phyloP scores from a whole-genome alignment of 257 asterid genomes.

The Ehretia macrophylla region DNA sequence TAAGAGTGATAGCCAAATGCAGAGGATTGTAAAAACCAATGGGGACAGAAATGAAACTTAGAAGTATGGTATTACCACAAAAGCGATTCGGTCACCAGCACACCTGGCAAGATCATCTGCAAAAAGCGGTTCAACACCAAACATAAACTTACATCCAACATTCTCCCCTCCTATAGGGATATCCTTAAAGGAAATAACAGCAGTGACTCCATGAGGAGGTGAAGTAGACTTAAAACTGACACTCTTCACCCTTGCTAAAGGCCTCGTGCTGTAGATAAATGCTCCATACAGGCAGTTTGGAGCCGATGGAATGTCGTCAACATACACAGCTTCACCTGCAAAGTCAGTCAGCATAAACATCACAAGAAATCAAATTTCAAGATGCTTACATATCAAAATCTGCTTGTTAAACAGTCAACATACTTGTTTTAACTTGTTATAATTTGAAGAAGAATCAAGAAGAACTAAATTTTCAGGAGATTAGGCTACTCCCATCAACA shows the following conservation, averaged over 20 bases:
- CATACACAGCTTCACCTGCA: constrained; percentile 74
- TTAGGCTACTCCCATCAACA: too few relatives aligned
- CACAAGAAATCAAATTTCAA: too few relatives aligned
- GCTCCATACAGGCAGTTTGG: constrained; percentile 61
- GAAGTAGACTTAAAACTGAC: constrained; percentile 28
- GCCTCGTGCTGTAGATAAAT: constrained; percentile 55
- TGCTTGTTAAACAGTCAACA: too few relatives aligned
- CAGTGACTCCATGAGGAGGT: constrained; percentile 20
- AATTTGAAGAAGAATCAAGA: too few relatives aligned
- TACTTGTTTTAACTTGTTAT: too few relatives aligned
- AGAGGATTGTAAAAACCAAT: too few relatives aligned
- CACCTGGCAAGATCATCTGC: constrained; percentile 45
- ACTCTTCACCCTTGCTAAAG: constrained; percentile 48
- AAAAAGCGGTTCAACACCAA: constrained; percentile 57
- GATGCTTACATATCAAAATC: too few relatives aligned
- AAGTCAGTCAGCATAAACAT: not conserved
- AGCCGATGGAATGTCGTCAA: constrained; percentile 81
- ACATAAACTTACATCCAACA: constrained; percentile 29
- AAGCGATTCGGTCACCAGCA: constrained; percentile 65
- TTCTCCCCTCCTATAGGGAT: constrained; percentile 61
- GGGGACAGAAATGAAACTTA: too few relatives aligned
- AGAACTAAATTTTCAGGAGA: too few relatives aligned
- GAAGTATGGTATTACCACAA: constrained; percentile 41
- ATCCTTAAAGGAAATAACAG: constrained; percentile 51
- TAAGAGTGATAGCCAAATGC: not conserved